Conservation (phyloP, 148 eudicot species). For the Heliosperma pusillum region DNA sequence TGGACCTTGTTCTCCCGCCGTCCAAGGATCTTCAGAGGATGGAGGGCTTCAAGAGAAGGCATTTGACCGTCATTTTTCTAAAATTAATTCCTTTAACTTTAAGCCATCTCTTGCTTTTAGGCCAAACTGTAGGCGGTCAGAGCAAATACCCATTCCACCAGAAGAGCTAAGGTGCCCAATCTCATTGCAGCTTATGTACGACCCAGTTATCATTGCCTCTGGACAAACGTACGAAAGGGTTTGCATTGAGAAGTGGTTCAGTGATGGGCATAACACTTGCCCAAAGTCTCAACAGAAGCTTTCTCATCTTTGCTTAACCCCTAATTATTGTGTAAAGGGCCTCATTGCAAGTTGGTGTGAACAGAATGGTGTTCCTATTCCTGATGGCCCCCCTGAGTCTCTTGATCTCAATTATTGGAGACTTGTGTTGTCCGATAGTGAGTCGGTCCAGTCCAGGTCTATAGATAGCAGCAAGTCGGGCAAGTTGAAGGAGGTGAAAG, state of each 20-base stretch:
- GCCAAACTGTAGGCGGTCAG: slow-evolving; percentile 60
- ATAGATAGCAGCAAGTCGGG: slow-evolving; percentile 50
- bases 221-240: slow-evolving; percentile 94
- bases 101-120: slow-evolving; percentile 41
- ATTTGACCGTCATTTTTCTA: slow-evolving; percentile 76
- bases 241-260: slow-evolving; percentile 96
- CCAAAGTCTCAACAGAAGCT: slow-evolving; percentile 93
- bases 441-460: slow-evolving; percentile 52
- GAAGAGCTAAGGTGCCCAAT: slow-evolving; percentile 96
- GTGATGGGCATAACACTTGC: slow-evolving; percentile 91
- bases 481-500: slow-evolving; percentile 61
- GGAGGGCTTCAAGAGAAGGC: slow-evolving; percentile 24
- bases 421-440: slow-evolving; percentile 73
- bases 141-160: slow-evolving; percentile 73
- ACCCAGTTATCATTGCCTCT: slow-evolving; percentile 92
- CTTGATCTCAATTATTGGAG: slow-evolving; percentile 98
- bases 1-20: slow-evolving; percentile 94
- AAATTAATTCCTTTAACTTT: slow-evolving; percentile 78
- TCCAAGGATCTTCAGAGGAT: slow-evolving; percentile 63
- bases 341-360: slow-evolving; percentile 97
- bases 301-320: slow-evolving; percentile 73
- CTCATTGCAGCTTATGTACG: slow-evolving; percentile 94
- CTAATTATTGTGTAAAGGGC: slow-evolving; percentile 95
- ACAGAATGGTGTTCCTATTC: slow-evolving; percentile 69
- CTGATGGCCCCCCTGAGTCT: slow-evolving; percentile 87